Percentiles rank a stretch among this genome's conserved stretches.
These are phyloP conservation scores for Trichoderma sp. DNA, from an alignment of 2,329 filamentous ascomycete species.

Conservation along the genomic window DNA sequence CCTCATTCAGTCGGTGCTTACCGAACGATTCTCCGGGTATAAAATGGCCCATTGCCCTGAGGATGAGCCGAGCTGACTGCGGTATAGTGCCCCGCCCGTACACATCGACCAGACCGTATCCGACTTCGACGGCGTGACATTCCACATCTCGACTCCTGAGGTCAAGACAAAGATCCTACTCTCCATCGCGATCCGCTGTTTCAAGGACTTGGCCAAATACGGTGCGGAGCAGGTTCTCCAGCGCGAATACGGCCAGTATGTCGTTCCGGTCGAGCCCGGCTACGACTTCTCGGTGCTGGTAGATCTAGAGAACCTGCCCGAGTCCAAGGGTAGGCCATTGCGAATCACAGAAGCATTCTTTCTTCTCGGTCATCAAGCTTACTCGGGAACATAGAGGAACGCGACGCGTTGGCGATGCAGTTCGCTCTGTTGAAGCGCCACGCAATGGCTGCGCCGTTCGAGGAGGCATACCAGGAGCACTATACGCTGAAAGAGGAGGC, in stretches of 20 bases:
- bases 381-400: slow-evolving; percentile 58
- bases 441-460: slow-evolving; percentile 97
- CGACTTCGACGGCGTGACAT: slow-evolving; percentile 98
- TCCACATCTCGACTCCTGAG: slow-evolving; percentile 96
- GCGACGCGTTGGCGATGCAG: slow-evolving; percentile 80
- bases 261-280: slow-evolving; percentile 79
- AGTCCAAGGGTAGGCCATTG: slow-evolving; percentile 60
- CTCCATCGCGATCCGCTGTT: slow-evolving; percentile 94
- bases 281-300: slow-evolving; percentile 95
- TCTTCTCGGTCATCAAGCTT: background rate
- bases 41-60: background rate
- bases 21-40: slow-evolving; percentile 88
- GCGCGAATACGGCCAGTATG: slow-evolving; percentile 91
- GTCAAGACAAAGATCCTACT: slow-evolving; percentile 91
- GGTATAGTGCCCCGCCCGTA: slow-evolving; percentile 69
- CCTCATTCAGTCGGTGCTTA: slow-evolving; percentile 92
- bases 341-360: background rate
- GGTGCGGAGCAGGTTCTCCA: slow-evolving; percentile 88
- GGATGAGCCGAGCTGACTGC: slow-evolving; percentile 35
- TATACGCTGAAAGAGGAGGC: slow-evolving; percentile 82
- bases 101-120: slow-evolving; percentile 98
- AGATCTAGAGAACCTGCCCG: slow-evolving; percentile 83
- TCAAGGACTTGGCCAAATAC: slow-evolving; percentile 84
- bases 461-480: slow-evolving; percentile 93
- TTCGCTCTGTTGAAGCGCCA: slow-evolving; percentile 95